A percentile compares a stretch with the other conserved stretches of the same genome.
phyloP scores from a whole-genome alignment of 1,284 basidiomycete genomes.

The Lignosus rhinocerotis region DNA sequence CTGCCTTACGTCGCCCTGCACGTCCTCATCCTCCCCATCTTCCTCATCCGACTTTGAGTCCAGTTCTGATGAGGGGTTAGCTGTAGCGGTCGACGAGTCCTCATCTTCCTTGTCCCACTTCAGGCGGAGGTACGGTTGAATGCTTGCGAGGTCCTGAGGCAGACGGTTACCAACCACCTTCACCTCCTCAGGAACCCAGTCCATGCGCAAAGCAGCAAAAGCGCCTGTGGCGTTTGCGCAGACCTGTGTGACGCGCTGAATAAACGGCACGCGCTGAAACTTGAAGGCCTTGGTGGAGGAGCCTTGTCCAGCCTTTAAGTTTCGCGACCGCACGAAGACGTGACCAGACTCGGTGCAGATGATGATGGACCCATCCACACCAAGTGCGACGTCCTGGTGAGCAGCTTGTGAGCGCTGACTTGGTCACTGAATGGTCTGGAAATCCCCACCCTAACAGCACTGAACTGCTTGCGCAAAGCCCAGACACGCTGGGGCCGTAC shows the following conservation, averaged over 20 bases:
- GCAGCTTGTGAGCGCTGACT: neutral
- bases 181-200: constrained; percentile 66
- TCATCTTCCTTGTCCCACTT: neutral
- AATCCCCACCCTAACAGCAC: constrained; percentile 69
- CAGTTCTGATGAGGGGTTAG: neutral
- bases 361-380: constrained; percentile 86
- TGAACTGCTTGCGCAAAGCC: constrained; percentile 86
- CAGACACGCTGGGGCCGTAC: constrained; percentile 91
- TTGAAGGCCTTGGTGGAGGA: constrained; percentile 64
- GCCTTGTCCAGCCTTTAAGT: constrained; percentile 40
- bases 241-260: constrained; percentile 86
- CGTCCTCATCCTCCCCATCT: constrained; percentile 37
- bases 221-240: constrained; percentile 88
- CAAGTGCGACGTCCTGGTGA: constrained; percentile 82
- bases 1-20: constrained; percentile 52
- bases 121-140: constrained; percentile 55
- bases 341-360: constrained; percentile 95
- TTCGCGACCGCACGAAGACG: constrained; percentile 82
- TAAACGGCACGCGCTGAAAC: constrained; percentile 79
- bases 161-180: constrained; percentile 60
- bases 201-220: constrained; percentile 83
- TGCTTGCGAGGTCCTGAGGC: constrained; percentile 64
- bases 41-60: constrained; percentile 32
- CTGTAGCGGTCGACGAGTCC: neutral
- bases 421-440: neutral